Conservation (phyloP, 75 land plant genomes). For the Gnetum montanum region DNA sequence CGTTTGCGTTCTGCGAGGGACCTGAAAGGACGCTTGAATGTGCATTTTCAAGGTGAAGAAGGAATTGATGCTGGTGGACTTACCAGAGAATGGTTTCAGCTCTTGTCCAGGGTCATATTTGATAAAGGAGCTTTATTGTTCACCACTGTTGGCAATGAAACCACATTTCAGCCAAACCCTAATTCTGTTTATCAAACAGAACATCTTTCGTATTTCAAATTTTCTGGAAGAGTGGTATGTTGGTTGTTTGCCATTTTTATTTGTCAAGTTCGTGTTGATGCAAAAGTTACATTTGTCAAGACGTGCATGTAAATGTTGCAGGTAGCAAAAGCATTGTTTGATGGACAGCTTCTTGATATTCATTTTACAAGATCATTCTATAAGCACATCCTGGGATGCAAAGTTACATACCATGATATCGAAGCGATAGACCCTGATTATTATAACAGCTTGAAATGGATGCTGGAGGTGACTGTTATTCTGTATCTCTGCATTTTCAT, state of each 20-base stretch:
- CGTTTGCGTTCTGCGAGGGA: conserved; percentile 89
- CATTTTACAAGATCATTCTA: conserved; percentile 97
- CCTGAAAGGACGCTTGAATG: conserved; percentile 83
- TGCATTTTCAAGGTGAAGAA: conserved; percentile 98
- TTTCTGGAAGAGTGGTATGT: conserved; percentile 97
- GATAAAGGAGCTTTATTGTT: conserved; percentile 95
- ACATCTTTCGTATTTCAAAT: conserved; percentile 97
- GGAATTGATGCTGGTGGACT: conserved; percentile 99
- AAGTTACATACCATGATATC: conserved; percentile 97
- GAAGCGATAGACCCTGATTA: conserved; percentile 98
- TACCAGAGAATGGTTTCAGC: conserved; percentile 97
- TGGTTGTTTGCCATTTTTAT: background rate
- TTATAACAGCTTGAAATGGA: conserved; percentile 88
- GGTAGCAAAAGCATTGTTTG: conserved; percentile 98
- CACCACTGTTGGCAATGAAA: conserved; percentile 96
- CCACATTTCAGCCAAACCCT: conserved; percentile 96
- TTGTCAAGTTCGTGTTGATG: background rate
- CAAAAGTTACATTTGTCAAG: conserved; percentile 3
- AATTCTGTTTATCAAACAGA: conserved; percentile 98
- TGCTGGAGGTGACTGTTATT: conserved; percentile 71
- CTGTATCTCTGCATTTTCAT: background rate
- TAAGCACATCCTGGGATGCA: conserved; percentile 89
- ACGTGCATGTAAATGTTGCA: conserved; percentile 16
- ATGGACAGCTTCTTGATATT: conserved; percentile 93
- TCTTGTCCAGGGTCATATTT: conserved; percentile 86